Evolutionary conservation across 192 early-diverging fungal genomes (phyloP).

Genomic region (Chytriomyces confervae): DNA sequence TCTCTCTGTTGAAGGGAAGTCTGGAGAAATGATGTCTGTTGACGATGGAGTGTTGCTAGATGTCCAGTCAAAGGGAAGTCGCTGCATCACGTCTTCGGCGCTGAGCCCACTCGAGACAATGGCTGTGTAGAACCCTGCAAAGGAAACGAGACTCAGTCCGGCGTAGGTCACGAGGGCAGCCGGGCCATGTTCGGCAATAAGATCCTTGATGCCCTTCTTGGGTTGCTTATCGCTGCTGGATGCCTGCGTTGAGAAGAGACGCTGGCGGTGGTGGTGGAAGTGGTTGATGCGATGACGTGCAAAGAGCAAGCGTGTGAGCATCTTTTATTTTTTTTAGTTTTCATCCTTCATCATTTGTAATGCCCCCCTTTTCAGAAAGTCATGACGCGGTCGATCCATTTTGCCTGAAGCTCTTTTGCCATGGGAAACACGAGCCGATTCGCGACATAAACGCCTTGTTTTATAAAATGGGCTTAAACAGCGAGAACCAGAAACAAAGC

Average conservation of each 20-base stretch:
- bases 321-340: neutral
- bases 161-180: conserved; percentile 43
- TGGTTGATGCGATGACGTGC: too few species aligned
- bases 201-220: conserved; percentile 5
- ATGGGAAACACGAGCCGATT: conserved; percentile 19
- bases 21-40: neutral
- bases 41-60: neutral
- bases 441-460: conserved; percentile 10
- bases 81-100: conserved; percentile 1
- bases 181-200: conserved; percentile 41
- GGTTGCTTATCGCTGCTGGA: neutral
- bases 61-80: conserved; percentile 3
- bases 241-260: neutral
- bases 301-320: too few species aligned
- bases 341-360: neutral
- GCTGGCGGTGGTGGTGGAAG: too few species aligned
- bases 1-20: too few species aligned
- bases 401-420: neutral
- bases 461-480: neutral
- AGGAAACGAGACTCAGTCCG: conserved; percentile 34
- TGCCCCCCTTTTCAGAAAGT: neutral
- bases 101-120: conserved; percentile 7
- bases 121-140: conserved; percentile 33
- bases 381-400: conserved; percentile 16
- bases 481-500: too few species aligned